Evolutionary conservation across 2,329 filamentous ascomycete species (phyloP).

Genomic region (Beauveria caledonica): DNA sequence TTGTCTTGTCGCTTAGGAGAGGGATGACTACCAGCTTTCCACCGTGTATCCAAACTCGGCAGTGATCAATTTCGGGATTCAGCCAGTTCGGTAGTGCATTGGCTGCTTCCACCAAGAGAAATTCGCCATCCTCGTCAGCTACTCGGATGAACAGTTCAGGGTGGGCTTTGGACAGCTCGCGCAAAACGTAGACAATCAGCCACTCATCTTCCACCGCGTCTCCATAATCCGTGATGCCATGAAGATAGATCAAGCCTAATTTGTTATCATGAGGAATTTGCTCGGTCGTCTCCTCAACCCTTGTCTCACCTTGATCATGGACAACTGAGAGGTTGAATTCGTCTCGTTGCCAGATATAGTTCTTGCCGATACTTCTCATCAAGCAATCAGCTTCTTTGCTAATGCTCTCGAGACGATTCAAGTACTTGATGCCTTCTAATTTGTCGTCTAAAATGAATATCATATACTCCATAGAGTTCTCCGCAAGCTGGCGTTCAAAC

Average conservation of each 20-base stretch:
- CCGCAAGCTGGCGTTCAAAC: constrained; percentile 41
- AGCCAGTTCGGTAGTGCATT: constrained; percentile 83
- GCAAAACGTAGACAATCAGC: constrained; percentile 85
- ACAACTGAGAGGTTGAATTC: constrained; percentile 62
- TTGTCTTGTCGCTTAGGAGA: constrained; percentile 27
- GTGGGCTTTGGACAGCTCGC: constrained; percentile 68
- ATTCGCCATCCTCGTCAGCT: constrained; percentile 86
- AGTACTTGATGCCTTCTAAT: constrained; percentile 45
- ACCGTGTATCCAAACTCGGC: constrained; percentile 82
- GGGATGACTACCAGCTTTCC: constrained; percentile 71
- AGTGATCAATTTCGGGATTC: constrained; percentile 79
- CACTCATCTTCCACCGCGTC: constrained; percentile 97
- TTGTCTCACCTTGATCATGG: constrained; percentile 44
- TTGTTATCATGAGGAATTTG: constrained; percentile 3
- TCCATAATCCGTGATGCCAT: constrained; percentile 76
- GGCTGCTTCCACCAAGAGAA: constrained; percentile 88
- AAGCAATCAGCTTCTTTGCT: constrained; percentile 60
- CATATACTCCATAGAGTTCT: constrained; percentile 76
- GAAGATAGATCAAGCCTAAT: constrained; percentile 52
- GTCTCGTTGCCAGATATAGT: constrained; percentile 95
- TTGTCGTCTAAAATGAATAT: constrained; percentile 58
- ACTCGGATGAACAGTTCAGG: constrained; percentile 73
- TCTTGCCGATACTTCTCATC: constrained; percentile 56
- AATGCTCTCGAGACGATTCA: constrained; percentile 60
- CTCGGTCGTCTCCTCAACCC: background rate